Evolutionary conservation across 345 rosid species (phyloP).

Genomic region (Cardamine resedifolia): DNA sequence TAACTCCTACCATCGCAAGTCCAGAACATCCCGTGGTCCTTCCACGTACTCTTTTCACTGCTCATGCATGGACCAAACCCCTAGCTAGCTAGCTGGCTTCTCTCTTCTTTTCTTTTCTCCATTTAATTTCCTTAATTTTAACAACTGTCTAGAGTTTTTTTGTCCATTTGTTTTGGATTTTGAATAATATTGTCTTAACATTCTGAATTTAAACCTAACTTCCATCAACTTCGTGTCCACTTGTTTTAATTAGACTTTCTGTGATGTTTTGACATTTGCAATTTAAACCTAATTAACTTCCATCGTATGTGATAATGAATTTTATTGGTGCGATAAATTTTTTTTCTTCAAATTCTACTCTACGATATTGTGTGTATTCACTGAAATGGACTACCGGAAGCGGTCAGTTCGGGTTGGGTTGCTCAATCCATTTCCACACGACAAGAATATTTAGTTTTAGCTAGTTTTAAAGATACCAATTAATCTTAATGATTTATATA

Average conservation of each 20-base stretch:
- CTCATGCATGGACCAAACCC: conserved; percentile 34
- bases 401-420: not conserved
- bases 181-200: conserved; percentile 15
- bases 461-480: not conserved
- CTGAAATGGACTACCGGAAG: not conserved
- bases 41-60: conserved; percentile 27
- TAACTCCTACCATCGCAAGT: conserved; percentile 18
- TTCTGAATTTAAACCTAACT: conserved; percentile 12
- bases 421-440: not conserved
- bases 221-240: not conserved
- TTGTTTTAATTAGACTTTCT: not conserved
- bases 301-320: not conserved
- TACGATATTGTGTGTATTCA: not conserved
- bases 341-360: not conserved
- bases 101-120: conserved; percentile 17
- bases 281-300: not conserved
- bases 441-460: not conserved
- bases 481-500: not conserved
- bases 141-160: conserved; percentile 21
- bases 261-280: not conserved
- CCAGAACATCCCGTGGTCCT: conserved; percentile 29
- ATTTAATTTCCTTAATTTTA: conserved; percentile 16
- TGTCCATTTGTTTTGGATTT: conserved; percentile 27
- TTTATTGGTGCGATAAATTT: not conserved
- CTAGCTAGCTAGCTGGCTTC: conserved; percentile 25